These are phyloP conservation scores for Kwoniella dendrophila DNA, from an alignment of 768 basidiomycete genomes.

Conservation along the genomic window DNA sequence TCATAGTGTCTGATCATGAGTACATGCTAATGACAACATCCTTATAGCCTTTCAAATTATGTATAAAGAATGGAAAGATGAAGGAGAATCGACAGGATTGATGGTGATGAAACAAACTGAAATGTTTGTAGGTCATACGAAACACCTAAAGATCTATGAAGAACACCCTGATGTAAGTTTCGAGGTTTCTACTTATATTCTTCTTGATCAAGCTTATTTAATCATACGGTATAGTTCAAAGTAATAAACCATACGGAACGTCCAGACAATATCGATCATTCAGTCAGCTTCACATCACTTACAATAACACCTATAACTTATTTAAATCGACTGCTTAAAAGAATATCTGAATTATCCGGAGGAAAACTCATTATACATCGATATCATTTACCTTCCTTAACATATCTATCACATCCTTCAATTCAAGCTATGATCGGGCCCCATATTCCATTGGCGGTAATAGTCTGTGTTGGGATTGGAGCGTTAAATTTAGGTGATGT, in stretches of 20 bases:
- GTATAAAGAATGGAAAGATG: constrained; percentile 40
- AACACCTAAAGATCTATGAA: constrained; percentile 52
- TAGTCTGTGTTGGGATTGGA: constrained; percentile 55
- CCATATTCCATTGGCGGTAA: constrained; percentile 25
- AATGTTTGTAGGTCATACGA: constrained; percentile 44
- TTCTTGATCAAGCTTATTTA: no score
- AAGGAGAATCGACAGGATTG: constrained; percentile 38
- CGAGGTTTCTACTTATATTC: neutral
- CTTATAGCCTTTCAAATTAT: constrained; percentile 49
- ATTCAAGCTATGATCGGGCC: constrained; percentile 29
- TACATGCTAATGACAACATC: neutral
- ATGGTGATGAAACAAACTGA: constrained; percentile 55
- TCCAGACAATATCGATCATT: constrained; percentile 31
- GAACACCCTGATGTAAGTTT: constrained; percentile 54
- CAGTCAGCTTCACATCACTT: constrained; percentile 54
- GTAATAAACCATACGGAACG: constrained; percentile 6
- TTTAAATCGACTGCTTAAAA: constrained; percentile 42
- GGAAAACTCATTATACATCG: constrained; percentile 41
- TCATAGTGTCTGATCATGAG: no score
- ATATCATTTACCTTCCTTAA: constrained; percentile 37
- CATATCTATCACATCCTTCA: constrained; percentile 24
- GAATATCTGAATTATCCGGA: no score
- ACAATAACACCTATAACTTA: constrained; percentile 54
- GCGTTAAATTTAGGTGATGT: constrained; percentile 49
- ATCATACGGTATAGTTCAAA: no score